Evolutionary conservation across 2,329 filamentous ascomycete species (phyloP).

Genomic region (Xylariales sp.): DNA sequence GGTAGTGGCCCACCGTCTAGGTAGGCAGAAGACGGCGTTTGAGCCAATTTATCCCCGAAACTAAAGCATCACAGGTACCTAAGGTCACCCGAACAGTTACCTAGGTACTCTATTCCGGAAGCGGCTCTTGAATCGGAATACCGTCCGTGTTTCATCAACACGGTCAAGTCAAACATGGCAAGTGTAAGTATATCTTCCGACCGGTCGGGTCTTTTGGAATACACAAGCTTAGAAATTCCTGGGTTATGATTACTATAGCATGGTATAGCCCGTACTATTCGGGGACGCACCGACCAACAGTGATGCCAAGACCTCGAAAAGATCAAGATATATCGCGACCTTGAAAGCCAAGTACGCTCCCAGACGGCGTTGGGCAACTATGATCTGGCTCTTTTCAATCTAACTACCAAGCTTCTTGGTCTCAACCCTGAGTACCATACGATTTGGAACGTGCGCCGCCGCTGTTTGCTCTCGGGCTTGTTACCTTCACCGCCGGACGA

Average conservation of each 20-base stretch:
- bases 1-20: no score
- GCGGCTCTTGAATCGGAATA: no score
- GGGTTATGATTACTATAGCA: conserved; percentile 66
- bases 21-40: no score
- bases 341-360: conserved; percentile 65
- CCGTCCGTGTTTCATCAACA: no score
- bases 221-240: no score
- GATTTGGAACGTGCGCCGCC: conserved; percentile 88
- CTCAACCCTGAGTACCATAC: conserved; percentile 92
- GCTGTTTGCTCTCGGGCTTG: conserved; percentile 70
- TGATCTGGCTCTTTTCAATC: conserved; percentile 68
- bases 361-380: conserved; percentile 51
- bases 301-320: conserved; percentile 77
- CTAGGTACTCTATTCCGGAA: no score
- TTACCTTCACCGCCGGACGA: conserved; percentile 61
- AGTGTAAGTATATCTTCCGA: no score
- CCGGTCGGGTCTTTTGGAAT: no score
- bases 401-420: conserved; percentile 77
- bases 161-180: no score
- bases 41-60: no score
- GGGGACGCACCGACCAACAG: conserved; percentile 73
- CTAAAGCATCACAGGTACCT: no score
- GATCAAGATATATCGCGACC: conserved; percentile 78
- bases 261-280: conserved; percentile 78
- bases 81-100: no score